These are phyloP conservation scores for Ophiocordyceps polyrhachis-furcata DNA, from an alignment of 2,329 filamentous ascomycete genomes.

Conservation along the genomic window DNA sequence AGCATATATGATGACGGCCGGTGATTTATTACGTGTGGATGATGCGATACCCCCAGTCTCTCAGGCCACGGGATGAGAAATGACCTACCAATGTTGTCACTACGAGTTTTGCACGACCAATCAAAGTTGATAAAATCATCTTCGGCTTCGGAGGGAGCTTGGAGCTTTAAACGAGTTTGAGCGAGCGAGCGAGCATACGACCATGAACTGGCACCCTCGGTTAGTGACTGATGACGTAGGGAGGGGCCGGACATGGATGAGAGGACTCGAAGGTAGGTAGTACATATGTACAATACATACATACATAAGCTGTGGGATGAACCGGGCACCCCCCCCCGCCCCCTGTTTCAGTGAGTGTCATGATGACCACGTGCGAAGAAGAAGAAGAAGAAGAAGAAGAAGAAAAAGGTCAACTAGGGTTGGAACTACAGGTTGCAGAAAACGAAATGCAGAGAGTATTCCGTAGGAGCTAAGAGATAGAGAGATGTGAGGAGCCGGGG, in stretches of 20 bases:
- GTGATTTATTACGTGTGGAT: no score
- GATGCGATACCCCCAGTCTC: no score
- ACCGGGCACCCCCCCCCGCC: background rate
- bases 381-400: background rate
- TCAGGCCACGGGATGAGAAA: no score
- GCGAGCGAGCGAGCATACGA: background rate
- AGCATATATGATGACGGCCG: background rate
- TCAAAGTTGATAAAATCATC: no score
- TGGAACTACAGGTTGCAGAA: background rate
- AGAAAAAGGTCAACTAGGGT: background rate
- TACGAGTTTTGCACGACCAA: no score
- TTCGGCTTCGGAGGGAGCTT: no score
- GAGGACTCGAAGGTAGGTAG: no score
- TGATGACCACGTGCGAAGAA: background rate
- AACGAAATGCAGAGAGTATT: background rate
- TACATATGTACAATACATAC: no score
- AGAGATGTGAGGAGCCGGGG: no score
- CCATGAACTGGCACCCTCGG: background rate
- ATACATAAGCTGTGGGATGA: background rate
- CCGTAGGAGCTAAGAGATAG: no score
- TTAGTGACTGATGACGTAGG: background rate
- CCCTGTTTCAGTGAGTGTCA: background rate
- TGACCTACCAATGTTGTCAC: no score
- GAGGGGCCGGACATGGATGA: background rate
- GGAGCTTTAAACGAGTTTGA: no score